Evolutionary conservation across 2,329 filamentous ascomycete species (phyloP).

Genomic region (Stagonosporopsis tanaceti): DNA sequence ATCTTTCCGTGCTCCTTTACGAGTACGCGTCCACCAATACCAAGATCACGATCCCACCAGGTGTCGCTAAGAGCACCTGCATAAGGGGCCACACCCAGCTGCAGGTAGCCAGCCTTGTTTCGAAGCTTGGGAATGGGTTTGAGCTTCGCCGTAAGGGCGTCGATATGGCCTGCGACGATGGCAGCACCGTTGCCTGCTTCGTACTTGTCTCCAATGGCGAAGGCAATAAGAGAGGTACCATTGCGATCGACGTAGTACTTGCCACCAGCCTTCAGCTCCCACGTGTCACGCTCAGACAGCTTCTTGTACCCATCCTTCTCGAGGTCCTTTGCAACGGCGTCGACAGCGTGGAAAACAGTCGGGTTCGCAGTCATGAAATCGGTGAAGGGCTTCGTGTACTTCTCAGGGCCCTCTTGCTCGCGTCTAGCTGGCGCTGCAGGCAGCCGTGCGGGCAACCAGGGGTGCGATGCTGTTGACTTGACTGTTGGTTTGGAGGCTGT

Average conservation of each 20-base stretch:
- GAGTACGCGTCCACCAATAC: slow-evolving; percentile 87
- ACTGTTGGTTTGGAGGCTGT: slow-evolving; percentile 14
- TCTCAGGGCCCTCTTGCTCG: slow-evolving; percentile 41
- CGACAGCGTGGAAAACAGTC: slow-evolving; percentile 90
- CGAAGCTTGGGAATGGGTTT: slow-evolving; percentile 90
- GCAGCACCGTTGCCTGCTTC: slow-evolving; percentile 84
- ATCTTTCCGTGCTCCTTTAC: slow-evolving; percentile 84
- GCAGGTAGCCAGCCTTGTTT: slow-evolving; percentile 83
- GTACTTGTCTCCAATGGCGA: slow-evolving; percentile 81
- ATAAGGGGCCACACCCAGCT: slow-evolving; percentile 92
- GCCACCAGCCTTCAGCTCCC: slow-evolving; percentile 81
- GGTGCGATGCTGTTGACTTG: slow-evolving; percentile 21
- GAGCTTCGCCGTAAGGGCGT: slow-evolving; percentile 86
- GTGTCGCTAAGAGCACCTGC: slow-evolving; percentile 86
- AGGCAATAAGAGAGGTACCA: slow-evolving; percentile 84
- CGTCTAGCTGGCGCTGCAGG: slow-evolving; percentile 23
- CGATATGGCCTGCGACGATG: slow-evolving; percentile 91
- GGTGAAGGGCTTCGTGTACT: slow-evolving; percentile 83
- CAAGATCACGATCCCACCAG: slow-evolving; percentile 97
- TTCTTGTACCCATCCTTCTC: slow-evolving; percentile 76
- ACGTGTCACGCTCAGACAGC: slow-evolving; percentile 81
- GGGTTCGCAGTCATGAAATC: slow-evolving; percentile 89
- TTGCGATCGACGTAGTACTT: slow-evolving; percentile 92
- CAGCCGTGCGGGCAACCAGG: slow-evolving; percentile 25
- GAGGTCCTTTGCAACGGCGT: slow-evolving; percentile 77